Conservation (phyloP, 495 filamentous ascomycete genomes). For the Bacidia rubella region DNA sequence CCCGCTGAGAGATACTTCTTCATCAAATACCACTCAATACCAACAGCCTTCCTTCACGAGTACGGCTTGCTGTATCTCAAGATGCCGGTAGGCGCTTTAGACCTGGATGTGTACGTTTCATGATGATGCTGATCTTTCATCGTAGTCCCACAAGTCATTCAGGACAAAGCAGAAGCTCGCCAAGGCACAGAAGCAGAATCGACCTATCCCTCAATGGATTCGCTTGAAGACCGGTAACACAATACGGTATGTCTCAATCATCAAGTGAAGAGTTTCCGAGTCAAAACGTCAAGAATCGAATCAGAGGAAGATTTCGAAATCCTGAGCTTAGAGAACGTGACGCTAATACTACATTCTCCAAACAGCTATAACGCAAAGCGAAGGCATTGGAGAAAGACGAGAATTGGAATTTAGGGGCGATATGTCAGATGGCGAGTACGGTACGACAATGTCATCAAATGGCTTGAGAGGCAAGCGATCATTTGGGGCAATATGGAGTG, state of each 20-base stretch:
- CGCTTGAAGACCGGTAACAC: slow-evolving; percentile 95
- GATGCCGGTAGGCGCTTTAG: neutral
- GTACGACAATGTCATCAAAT: too few relatives aligned
- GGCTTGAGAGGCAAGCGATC: too few relatives aligned
- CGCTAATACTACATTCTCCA: too few relatives aligned
- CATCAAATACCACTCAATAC: neutral
- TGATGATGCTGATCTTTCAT: neutral
- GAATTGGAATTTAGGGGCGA: slow-evolving; percentile 76
- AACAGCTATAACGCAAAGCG: slow-evolving; percentile 98
- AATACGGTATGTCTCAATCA: slow-evolving; percentile 59
- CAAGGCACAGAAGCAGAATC: slow-evolving; percentile 98
- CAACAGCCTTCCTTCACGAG: neutral
- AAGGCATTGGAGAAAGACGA: slow-evolving; percentile 99
- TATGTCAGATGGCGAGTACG: neutral
- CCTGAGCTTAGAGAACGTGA: neutral
- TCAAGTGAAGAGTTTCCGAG: neutral
- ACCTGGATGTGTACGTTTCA: neutral
- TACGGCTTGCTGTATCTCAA: neutral
- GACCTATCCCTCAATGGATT: slow-evolving; percentile 99
- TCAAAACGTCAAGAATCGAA: slow-evolving; percentile 5
- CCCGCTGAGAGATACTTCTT: too few relatives aligned
- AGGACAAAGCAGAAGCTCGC: slow-evolving; percentile 99
- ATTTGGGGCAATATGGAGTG: too few relatives aligned
- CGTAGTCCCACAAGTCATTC: slow-evolving; percentile 82
- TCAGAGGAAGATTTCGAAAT: slow-evolving; percentile 1